Conservation (phyloP, 148 eudicot species). For the Amaranthus hypochondriacus region DNA sequence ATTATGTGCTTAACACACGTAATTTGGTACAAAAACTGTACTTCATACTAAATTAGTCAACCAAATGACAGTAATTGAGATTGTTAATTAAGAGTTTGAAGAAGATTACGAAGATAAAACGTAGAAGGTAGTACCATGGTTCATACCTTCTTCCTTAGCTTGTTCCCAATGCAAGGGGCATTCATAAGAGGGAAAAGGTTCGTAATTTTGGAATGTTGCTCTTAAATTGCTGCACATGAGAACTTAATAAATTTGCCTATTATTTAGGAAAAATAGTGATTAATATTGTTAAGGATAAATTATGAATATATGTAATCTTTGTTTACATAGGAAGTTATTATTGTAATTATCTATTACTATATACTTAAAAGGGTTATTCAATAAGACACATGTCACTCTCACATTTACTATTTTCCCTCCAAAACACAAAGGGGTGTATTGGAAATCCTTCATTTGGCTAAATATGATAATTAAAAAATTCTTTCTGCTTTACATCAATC, state of each 20-base stretch:
- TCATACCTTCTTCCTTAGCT: slow-evolving; percentile 23
- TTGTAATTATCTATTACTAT: too few relatives aligned
- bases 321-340: too few relatives aligned
- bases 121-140: slow-evolving; percentile 25
- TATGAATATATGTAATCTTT: too few relatives aligned
- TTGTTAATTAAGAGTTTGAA: slow-evolving; percentile 5
- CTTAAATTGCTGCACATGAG: slow-evolving; percentile 57
- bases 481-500: too few relatives aligned
- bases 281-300: too few relatives aligned
- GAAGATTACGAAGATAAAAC: background rate
- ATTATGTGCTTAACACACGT: slow-evolving; percentile 18
- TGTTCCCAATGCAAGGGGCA: slow-evolving; percentile 17
- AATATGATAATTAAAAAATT: too few relatives aligned
- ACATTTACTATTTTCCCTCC: too few relatives aligned
- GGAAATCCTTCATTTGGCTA: too few relatives aligned
- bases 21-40: slow-evolving; percentile 19
- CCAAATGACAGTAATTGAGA: slow-evolving; percentile 16
- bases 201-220: slow-evolving; percentile 38
- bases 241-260: slow-evolving; percentile 33
- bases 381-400: too few relatives aligned
- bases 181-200: slow-evolving; percentile 3
- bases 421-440: too few relatives aligned
- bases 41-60: background rate
- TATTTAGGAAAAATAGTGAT: too few relatives aligned
- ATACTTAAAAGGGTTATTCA: too few relatives aligned